These are phyloP conservation scores for Hirschfeldia incana DNA, from an alignment of 345 rosid species.

Conservation along the genomic window DNA sequence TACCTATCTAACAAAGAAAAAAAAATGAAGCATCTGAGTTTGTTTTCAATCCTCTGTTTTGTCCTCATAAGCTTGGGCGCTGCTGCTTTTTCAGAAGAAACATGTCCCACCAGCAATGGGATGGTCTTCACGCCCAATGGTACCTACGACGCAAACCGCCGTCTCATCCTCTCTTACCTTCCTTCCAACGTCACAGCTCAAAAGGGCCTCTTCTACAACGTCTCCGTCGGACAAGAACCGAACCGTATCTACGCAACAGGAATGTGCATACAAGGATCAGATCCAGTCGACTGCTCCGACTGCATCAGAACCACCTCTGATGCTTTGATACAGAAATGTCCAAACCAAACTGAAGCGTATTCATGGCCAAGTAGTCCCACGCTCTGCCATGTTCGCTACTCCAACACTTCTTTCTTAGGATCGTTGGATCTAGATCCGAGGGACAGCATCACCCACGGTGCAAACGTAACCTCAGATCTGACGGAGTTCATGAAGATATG, in stretches of 20 bases:
- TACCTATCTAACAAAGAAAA: background rate
- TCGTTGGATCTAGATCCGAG: background rate
- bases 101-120: background rate
- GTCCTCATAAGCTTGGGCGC: background rate
- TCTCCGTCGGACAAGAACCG: background rate
- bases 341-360: background rate
- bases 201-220: background rate
- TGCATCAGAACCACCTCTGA: background rate
- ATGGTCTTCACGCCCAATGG: background rate
- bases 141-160: background rate
- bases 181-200: background rate
- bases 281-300: background rate
- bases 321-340: background rate
- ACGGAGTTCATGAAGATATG: background rate
- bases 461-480: background rate
- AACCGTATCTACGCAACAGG: background rate
- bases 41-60: background rate
- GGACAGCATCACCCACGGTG: background rate
- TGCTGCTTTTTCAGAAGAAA: background rate
- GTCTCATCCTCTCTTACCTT: background rate
- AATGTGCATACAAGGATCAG: background rate
- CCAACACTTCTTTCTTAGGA: background rate
- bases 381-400: background rate
- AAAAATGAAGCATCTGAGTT: background rate
- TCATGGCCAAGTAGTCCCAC: background rate